These are phyloP conservation scores for Ceriops tagal DNA, from an alignment of 345 rosid species.

Conservation along the genomic window DNA sequence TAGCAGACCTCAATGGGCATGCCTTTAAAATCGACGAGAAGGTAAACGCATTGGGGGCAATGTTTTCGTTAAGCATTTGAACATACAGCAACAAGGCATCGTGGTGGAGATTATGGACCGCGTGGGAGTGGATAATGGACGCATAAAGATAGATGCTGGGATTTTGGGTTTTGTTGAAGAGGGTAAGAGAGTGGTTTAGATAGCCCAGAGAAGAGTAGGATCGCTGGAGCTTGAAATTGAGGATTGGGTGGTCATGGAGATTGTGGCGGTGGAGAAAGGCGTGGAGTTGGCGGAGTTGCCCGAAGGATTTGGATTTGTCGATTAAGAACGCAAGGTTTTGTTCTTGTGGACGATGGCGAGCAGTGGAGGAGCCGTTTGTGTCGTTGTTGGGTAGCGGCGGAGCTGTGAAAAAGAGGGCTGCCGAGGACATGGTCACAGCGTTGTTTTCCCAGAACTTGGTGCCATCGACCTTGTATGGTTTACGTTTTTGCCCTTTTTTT, in stretches of 20 bases:
- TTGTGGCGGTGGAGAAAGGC: conserved; percentile 61
- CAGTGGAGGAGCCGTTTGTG: conserved; percentile 17
- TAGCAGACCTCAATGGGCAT: conserved; percentile 42
- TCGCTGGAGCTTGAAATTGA: conserved; percentile 79
- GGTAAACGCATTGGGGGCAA: conserved; percentile 64
- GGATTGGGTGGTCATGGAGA: conserved; percentile 46
- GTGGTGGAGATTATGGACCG: conserved; percentile 34
- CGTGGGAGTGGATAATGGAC: conserved; percentile 51
- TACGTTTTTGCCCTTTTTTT: too few species aligned
- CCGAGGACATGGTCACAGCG: conserved; percentile 34
- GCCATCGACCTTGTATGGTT: too few species aligned
- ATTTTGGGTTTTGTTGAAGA: conserved; percentile 45
- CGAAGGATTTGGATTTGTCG: conserved; percentile 41
- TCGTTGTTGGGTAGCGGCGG: conserved; percentile 13
- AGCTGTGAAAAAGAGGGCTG: conserved; percentile 27
- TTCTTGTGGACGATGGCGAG: conserved; percentile 22
- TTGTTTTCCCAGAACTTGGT: too few species aligned
- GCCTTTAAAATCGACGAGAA: conserved; percentile 67
- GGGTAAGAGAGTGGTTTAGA: conserved; percentile 43
- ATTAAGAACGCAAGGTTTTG: conserved; percentile 46
- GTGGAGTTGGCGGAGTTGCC: conserved; percentile 58
- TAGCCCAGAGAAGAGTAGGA: conserved; percentile 62
- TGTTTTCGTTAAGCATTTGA: conserved; percentile 40
- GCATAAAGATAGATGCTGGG: conserved; percentile 62
- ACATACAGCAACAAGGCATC: conserved; percentile 46